Evolutionary conservation across 495 filamentous ascomycete genomes (phyloP), one percentile per base, ranked within the genome.

Genomic region (Jackrogersella multiformis): DNA sequence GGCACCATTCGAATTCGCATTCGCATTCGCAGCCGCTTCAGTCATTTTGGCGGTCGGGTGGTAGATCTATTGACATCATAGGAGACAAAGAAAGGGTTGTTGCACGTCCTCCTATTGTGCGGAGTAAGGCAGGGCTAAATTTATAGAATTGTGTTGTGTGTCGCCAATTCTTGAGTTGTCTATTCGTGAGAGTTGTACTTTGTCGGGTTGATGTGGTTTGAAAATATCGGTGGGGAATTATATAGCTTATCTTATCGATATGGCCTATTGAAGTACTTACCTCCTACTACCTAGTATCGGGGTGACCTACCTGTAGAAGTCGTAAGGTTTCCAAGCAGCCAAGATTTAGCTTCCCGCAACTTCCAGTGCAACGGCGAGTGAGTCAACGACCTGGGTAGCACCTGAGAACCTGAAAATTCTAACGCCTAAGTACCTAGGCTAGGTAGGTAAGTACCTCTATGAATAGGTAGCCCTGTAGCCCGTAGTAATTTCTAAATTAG

Each of bases 11-110:
- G n/a, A n/a, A n/a, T n/a, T n/a, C n/a, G n/a, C n/a, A n/a, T n/a
- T n/a, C n/a, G n/a, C n/a, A n/a, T n/a, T 71, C 64, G 64, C 52
- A 66, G 72, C 68, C 63, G 56, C 68, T 80, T 81, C 80, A 76
- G 79, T 77, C 80, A 82, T 82, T 63, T 72, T 81, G 74, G 56
- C 60, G 70, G 45, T 55, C 56, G 53, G 73, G 61, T 21, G 63
- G 67, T 56, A 61, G 61, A 61, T 68, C 62, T 72, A 61, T 68
- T 66, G 72, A 75, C 73, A 75, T 75, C 30, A 69, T 72, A 71
- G 45, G 26, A 24, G 32, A 20, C 18, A 30, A 32, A 38, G 20
- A 44, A 32, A 35, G 36, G 4, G 15, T 39, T 10, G 15, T 21
- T 60, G 23, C n/a, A 30, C 28, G 18, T 35, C 18, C 16, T 46